phyloP scores from a whole-genome alignment of 2,329 filamentous ascomycete species.

The Drechslerella stenobrocha region DNA sequence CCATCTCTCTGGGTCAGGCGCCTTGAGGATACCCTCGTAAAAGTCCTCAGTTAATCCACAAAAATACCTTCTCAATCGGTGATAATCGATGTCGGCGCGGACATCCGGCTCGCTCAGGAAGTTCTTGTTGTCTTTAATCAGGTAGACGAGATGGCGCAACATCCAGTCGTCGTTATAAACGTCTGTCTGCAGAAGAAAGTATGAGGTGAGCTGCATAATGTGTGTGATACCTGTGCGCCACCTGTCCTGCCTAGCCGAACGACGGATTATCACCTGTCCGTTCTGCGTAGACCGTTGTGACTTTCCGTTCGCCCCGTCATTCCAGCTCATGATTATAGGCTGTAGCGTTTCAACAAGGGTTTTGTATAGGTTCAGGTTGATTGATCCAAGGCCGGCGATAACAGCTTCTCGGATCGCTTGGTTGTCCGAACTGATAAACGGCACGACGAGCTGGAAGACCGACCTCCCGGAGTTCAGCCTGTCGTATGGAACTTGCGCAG shows the following conservation, averaged over 20 bases:
- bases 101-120: conserved; percentile 95
- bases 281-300: conserved; percentile 72
- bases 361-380: conserved; percentile 90
- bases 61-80: conserved; percentile 87
- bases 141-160: conserved; percentile 81
- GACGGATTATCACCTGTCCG: conserved; percentile 62
- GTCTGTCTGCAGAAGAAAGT: conserved; percentile 77
- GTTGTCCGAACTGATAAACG: conserved; percentile 77
- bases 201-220: conserved; percentile 90
- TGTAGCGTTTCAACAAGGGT: conserved; percentile 88
- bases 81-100: conserved; percentile 91
- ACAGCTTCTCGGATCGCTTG: conserved; percentile 84
- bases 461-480: conserved; percentile 86
- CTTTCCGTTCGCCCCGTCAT: conserved; percentile 81
- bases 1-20: conserved; percentile 84
- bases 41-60: conserved; percentile 91
- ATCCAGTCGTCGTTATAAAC: conserved; percentile 89
- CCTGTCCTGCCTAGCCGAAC: conserved; percentile 81
- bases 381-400: conserved; percentile 87
- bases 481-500: conserved; percentile 60
- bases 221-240: conserved; percentile 93
- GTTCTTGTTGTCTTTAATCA: conserved; percentile 87
- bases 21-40: conserved; percentile 82
- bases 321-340: conserved; percentile 66
- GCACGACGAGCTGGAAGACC: conserved; percentile 88